phyloP scores from a whole-genome alignment of 2,329 filamentous ascomycete species.

The Alternaria arborescens region DNA sequence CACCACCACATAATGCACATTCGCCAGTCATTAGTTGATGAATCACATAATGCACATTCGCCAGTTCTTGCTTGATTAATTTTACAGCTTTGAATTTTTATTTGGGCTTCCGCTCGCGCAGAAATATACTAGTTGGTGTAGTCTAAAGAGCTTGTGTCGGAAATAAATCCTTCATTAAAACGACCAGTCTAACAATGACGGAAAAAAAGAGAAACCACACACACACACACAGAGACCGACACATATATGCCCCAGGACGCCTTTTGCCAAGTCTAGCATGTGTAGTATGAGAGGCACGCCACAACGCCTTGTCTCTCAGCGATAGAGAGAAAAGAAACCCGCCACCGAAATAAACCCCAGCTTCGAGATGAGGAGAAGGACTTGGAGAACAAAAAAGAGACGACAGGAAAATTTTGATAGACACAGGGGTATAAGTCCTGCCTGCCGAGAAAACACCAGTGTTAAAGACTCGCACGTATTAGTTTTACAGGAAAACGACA shows the following conservation, averaged over 20 bases:
- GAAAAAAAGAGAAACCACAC: constrained; percentile 7
- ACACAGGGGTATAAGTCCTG: constrained; percentile 54
- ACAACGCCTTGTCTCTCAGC: constrained; percentile 37
- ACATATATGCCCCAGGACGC: constrained; percentile 38
- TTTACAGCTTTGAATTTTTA: constrained; percentile 36
- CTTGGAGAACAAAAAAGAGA: constrained; percentile 33
- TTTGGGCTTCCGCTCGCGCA: constrained; percentile 38
- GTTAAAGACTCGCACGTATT: constrained; percentile 42
- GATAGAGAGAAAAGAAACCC: constrained; percentile 17
- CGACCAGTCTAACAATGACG: constrained; percentile 48
- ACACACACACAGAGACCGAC: neutral
- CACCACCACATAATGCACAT: neutral
- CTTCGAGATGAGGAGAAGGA: constrained; percentile 36
- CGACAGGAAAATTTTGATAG: constrained; percentile 41
- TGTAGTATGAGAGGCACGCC: constrained; percentile 35
- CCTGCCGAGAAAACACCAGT: constrained; percentile 45
- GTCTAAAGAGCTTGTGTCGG: constrained; percentile 41
- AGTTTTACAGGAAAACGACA: constrained; percentile 41
- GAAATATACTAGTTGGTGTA: constrained; percentile 31
- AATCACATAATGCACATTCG: too few species aligned
- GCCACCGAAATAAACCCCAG: constrained; percentile 22
- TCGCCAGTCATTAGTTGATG: too few species aligned
- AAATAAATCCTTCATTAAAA: constrained; percentile 53
- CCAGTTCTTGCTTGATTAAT: too few species aligned
- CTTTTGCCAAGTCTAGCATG: constrained; percentile 42